These are phyloP conservation scores for Penstemon eatonii DNA, from an alignment of 257 asterid species.

Conservation along the genomic window DNA sequence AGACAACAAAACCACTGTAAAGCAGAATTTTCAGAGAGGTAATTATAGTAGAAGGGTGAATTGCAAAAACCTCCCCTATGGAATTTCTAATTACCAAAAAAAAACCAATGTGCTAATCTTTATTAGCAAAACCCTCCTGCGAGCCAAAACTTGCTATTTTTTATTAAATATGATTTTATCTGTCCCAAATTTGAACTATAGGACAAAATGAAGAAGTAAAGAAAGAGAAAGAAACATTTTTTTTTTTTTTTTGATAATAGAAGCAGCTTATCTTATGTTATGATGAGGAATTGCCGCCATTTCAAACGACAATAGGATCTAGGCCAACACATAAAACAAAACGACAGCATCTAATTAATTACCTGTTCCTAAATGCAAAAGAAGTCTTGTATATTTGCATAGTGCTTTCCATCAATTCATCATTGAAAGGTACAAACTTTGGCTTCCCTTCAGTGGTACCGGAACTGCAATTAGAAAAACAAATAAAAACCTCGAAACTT, in stretches of 20 bases:
- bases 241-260: not conserved
- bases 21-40: not conserved
- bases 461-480: slow-evolving; percentile 55
- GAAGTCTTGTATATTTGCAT: slow-evolving; percentile 88
- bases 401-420: slow-evolving; percentile 84
- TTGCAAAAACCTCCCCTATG: no score
- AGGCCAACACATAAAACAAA: slow-evolving; percentile 4
- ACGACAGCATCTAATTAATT: slow-evolving; percentile 25
- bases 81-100: no score
- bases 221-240: not conserved
- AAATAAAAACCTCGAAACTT: not conserved
- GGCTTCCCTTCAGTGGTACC: slow-evolving; percentile 99
- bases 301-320: not conserved
- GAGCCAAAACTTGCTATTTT: no score
- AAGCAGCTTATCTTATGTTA: not conserved
- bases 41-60: no score
- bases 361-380: slow-evolving; percentile 88
- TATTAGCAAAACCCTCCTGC: not conserved
- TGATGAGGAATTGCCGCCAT: no score
- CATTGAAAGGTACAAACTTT: slow-evolving; percentile 97
- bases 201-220: not conserved
- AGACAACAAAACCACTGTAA: not conserved
- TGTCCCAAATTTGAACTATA: not conserved
- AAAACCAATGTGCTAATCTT: not conserved
- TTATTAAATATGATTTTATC: not conserved